Evolutionary conservation across 306 rosid genomes (phyloP), one percentile per base, ranked within the genome.

Genomic region (Inga leiocalycina): DNA sequence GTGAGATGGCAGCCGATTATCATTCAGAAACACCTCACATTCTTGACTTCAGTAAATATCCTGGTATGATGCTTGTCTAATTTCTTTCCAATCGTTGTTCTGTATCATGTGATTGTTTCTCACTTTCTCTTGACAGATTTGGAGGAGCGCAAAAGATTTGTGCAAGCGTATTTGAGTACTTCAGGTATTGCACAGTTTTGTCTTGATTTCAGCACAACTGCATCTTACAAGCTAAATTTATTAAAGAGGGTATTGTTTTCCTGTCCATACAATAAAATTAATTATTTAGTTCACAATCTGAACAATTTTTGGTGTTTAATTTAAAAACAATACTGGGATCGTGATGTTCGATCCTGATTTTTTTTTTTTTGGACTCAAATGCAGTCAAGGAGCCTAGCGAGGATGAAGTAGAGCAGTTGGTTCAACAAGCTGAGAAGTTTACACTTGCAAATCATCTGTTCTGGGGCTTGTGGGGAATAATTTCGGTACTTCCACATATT

Each of bases 401-500:
- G 6, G 73, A 48, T 67, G 96, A 89, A 81, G 91, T 90, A 39
- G 86, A 87, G 74, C 91, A 83, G 74, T 83, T 94, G 75, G 78
- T 92, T 81, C 81, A 88, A 71, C 90, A 88, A 14, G 86, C 89
- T 66, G 98, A 92, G 90, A 92, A 92, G 82, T 92, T 75, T 83
- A 85, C 93, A 41, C 93, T 90, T 82, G 94, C 89, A 59, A 88
- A 75, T 85, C 98, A 94, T 91, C 82, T 94, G 77, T 78, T 84
- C 75, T 94, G 98, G 97, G 91, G 96, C 65, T 3, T 92, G 43
- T 94, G 97, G 98, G 98, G 96, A 80, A 82, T 94, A 59, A 85
- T 94, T 83, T 94, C 98, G 91, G 97, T 94, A 92, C 30, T 8
- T 68, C 74, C 32, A 20, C 79, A 14, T 72, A 14, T 41, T 73